Evolutionary conservation across 1,139 yeast species (phyloP), one percentile per base, ranked within the genome.

Genomic region (Williopsis jadinii): DNA sequence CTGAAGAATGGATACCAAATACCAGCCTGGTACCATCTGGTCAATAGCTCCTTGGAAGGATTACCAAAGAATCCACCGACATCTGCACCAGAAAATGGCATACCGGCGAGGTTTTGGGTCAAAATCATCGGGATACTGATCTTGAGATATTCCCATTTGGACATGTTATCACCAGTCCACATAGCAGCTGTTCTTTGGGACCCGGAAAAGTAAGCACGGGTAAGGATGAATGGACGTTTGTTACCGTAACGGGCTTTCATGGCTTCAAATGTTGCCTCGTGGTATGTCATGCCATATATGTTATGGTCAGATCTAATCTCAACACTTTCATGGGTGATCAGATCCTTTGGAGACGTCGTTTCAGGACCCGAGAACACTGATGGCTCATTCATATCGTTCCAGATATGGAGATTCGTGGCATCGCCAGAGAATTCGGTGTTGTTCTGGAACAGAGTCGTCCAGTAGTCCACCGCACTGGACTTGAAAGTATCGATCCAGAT

Each of bases 311-410:
- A 86, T 46, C 99, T 77, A 58, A 88, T 95, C 60, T 94, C 97
- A 79, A 83, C 82, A 12, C 78, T 76, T 4, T 87, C 95, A 56
- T 67, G 72, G 53, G 90, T 97, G 27, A 90, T 53, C 35, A 75
- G 66, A 60, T 88, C 95, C 55, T 83, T 84, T 35, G 94, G 95
- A 34, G 92, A 78, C 1, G 95, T 68, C 1, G 96, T 87, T 60
- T 92, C 99, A 2, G 97, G 95, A 0, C 97, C 98, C 53, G 82
- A 77, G 60, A 92, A 94, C 3, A 92, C 84, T 0, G 97, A 86
- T 0, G 97, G 97, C 62, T 92, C 99, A 62, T 85, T 87, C 99
- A 92, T 92, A 61, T 94, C 98, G 61, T 92, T 94, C 99, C 99
- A 92, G 28, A 94, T 67, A 55, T 83, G 84, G 41, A 88, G 60